Percentiles rank a stretch among this genome's conserved stretches.
Evolutionary conservation across 495 filamentous ascomycete genomes (phyloP).

Genomic region (Letharia columbiana): DNA sequence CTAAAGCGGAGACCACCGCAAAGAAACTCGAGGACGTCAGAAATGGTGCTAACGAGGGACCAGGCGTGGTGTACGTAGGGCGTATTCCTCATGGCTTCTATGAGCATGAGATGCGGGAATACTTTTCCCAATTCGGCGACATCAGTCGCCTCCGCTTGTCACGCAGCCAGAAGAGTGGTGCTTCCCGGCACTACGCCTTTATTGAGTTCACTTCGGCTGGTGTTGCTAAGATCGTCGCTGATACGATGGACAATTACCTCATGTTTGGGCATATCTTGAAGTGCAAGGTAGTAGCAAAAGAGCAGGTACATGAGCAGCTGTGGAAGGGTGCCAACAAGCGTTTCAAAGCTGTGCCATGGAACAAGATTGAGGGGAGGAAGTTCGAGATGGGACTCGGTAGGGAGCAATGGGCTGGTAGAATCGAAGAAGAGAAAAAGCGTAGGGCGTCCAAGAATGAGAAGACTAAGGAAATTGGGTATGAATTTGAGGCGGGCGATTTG

Average conservation of each 20-base stretch:
- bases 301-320: constrained; percentile 68
- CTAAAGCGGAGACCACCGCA: constrained; percentile 52
- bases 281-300: constrained; percentile 65
- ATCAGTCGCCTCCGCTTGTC: constrained; percentile 77
- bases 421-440: constrained; percentile 59
- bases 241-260: constrained; percentile 96
- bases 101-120: constrained; percentile 86
- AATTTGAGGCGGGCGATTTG: constrained; percentile 65
- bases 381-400: constrained; percentile 61
- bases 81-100: constrained; percentile 93
- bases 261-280: constrained; percentile 88
- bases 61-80: constrained; percentile 80
- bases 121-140: constrained; percentile 91
- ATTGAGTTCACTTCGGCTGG: constrained; percentile 72
- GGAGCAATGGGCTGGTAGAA: constrained; percentile 65
- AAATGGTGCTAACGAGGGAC: constrained; percentile 38
- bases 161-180: constrained; percentile 80
- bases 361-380: constrained; percentile 66
- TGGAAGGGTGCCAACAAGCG: constrained; percentile 83
- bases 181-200: constrained; percentile 86
- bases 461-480: constrained; percentile 75
- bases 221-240: constrained; percentile 80
- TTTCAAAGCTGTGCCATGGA: constrained; percentile 81
- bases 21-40: constrained; percentile 40
- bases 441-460: constrained; percentile 58